Conservation (phyloP, 1,284 basidiomycete species). For the Xerocomus nothofagi region DNA sequence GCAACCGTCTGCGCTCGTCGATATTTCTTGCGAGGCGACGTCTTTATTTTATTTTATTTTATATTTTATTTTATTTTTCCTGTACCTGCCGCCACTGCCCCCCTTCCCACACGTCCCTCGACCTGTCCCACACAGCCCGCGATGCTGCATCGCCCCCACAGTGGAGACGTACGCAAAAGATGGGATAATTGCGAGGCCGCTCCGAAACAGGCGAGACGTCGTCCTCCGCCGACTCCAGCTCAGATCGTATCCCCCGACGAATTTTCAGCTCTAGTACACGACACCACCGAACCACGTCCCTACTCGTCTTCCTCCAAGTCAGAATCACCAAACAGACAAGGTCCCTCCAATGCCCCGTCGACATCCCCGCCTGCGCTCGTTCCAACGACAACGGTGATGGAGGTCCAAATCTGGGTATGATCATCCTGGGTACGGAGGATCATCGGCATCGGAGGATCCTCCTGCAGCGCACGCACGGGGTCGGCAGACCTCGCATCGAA, state of each 20-base stretch:
- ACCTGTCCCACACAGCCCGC: constrained; percentile 12
- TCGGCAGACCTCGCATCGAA: neutral
- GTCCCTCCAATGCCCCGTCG: constrained; percentile 21
- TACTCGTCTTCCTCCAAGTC: constrained; percentile 30
- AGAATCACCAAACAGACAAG: constrained; percentile 32
- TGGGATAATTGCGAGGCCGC: too few relatives aligned
- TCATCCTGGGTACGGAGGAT: neutral
- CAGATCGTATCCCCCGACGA: too few relatives aligned
- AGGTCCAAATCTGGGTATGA: neutral
- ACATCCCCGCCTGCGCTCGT: constrained; percentile 1
- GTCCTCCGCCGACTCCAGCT: too few relatives aligned
- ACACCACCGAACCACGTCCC: too few relatives aligned
- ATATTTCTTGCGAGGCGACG: constrained; percentile 7
- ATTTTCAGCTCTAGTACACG: too few relatives aligned
- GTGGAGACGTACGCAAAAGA: too few relatives aligned
- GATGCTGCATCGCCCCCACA: too few relatives aligned
- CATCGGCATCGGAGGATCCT: neutral
- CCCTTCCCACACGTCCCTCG: constrained; percentile 26
- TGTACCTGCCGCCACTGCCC: constrained; percentile 16
- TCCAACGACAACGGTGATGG: neutral
- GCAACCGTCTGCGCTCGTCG: constrained; percentile 40
- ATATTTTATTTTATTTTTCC: constrained; percentile 1
- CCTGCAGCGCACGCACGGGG: neutral
- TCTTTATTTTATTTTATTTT: constrained; percentile 6
- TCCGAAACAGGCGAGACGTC: too few relatives aligned